Percentiles rank a stretch among this genome's conserved stretches.
These are phyloP conservation scores for Eudorina sp. DNA, from an alignment of 139 green algal species.

Conservation along the genomic window DNA sequence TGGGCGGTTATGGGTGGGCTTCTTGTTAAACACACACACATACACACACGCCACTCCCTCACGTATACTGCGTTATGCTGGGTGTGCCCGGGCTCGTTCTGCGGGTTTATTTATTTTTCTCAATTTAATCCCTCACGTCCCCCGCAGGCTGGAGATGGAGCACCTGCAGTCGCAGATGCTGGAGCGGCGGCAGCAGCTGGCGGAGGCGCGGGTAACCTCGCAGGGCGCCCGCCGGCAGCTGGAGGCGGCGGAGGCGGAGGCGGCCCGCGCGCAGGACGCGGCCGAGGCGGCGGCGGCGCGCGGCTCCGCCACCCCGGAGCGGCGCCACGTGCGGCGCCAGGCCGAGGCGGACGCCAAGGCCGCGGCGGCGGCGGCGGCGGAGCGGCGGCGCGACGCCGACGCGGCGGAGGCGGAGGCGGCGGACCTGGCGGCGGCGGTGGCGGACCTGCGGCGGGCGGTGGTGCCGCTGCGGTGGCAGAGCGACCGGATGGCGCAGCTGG, in stretches of 20 bases:
- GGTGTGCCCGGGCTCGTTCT: too few species aligned
- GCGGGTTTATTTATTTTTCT: too few species aligned
- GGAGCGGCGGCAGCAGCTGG: neutral
- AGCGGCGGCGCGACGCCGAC: neutral
- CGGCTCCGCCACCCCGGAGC: neutral
- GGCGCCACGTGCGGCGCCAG: constrained; percentile 2
- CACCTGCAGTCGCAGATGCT: neutral
- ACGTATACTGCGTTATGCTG: too few species aligned
- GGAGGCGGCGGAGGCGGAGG: neutral
- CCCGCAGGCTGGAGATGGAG: constrained; percentile 17
- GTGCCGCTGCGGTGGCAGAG: constrained; percentile 26
- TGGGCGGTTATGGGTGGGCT: too few species aligned
- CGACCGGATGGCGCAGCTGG: constrained; percentile 15
- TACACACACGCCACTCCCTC: too few species aligned
- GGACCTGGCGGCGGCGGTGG: neutral
- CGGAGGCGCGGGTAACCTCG: neutral
- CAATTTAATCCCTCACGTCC: neutral
- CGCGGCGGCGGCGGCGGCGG: constrained; percentile 2
- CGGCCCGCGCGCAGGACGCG: neutral
- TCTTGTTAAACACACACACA: too few species aligned
- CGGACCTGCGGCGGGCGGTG: neutral
- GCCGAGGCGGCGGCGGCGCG: neutral
- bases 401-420: constrained; percentile 11
- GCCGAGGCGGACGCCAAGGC: constrained; percentile 13
- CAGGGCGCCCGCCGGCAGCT: neutral